A percentile compares a stretch with the other conserved stretches of the same genome.
These are phyloP conservation scores for Kurtzmaniella quercitrusa DNA, from an alignment of 1,139 yeast genomes.

Conservation along the genomic window DNA sequence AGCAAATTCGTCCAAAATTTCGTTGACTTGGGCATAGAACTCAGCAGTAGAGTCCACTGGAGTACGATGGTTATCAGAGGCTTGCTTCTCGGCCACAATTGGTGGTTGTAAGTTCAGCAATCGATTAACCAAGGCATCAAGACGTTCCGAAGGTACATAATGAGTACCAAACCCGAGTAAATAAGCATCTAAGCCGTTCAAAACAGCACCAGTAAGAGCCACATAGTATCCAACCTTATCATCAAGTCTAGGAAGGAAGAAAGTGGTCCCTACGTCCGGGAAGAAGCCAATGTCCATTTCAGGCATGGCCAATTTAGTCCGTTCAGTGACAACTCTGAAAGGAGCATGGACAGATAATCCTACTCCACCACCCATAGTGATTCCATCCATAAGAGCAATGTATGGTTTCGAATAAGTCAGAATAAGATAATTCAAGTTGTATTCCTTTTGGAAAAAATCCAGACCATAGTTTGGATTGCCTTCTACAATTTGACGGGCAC, in stretches of 20 bases:
- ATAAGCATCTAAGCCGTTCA: conserved; percentile 76
- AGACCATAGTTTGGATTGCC: conserved; percentile 53
- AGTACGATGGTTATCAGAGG: conserved; percentile 20
- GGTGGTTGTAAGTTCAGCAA: conserved; percentile 55
- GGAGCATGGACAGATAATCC: conserved; percentile 93
- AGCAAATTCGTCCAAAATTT: conserved; percentile 72
- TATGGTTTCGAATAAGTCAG: conserved; percentile 84
- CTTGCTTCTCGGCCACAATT: conserved; percentile 23
- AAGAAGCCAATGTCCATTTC: conserved; percentile 96
- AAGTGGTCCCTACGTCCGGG: conserved; percentile 94
- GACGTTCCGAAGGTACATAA: conserved; percentile 64
- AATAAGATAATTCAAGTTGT: conserved; percentile 72
- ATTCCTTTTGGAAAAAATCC: conserved; percentile 75
- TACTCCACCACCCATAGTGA: conserved; percentile 98
- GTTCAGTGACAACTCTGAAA: conserved; percentile 86
- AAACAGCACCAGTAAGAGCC: conserved; percentile 79
- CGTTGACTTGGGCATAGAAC: conserved; percentile 59
- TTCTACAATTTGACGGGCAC: conserved; percentile 49
- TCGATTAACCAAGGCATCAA: conserved; percentile 60
- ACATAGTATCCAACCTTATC: conserved; percentile 81
- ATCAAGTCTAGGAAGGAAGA: conserved; percentile 79
- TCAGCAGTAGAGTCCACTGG: conserved; percentile 28
- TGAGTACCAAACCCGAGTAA: conserved; percentile 88
- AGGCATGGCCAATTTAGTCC: conserved; percentile 93
- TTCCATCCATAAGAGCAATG: conserved; percentile 82